These are phyloP conservation scores for Trichosporon sp. DNA, from an alignment of 1,284 basidiomycete genomes.

Conservation along the genomic window DNA sequence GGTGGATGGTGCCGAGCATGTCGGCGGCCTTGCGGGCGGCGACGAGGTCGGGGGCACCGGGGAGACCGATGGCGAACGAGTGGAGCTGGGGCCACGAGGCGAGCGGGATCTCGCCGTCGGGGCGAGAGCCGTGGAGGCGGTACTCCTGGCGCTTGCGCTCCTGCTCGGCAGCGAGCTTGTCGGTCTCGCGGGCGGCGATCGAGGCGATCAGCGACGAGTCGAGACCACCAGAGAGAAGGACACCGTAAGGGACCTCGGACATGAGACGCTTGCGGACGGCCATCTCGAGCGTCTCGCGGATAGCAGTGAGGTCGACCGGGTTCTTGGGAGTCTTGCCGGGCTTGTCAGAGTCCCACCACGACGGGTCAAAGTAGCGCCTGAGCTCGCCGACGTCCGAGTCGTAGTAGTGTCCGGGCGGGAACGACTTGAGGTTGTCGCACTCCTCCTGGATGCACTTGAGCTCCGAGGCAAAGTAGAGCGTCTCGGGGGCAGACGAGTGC, in stretches of 20 bases:
- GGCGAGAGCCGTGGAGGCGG: slow-evolving; percentile 28
- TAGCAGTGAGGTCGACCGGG: slow-evolving; percentile 61
- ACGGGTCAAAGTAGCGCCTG: slow-evolving; percentile 74
- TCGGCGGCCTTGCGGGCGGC: slow-evolving; percentile 92
- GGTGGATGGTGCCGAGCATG: slow-evolving; percentile 90
- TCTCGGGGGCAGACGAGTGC: slow-evolving; percentile 76
- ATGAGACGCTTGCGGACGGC: slow-evolving; percentile 95
- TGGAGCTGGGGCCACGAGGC: slow-evolving; percentile 94
- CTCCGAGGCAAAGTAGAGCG: slow-evolving; percentile 90
- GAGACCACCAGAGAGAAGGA: slow-evolving; percentile 88
- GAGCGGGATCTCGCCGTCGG: slow-evolving; percentile 51
- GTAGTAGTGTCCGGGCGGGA: slow-evolving; percentile 95
- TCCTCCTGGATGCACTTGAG: slow-evolving; percentile 88
- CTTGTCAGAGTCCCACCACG: slow-evolving; percentile 78
- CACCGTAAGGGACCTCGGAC: slow-evolving; percentile 97
- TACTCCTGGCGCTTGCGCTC: slow-evolving; percentile 59
- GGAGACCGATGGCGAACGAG: slow-evolving; percentile 95
- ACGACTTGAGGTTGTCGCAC: slow-evolving; percentile 89
- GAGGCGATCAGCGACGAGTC: slow-evolving; percentile 95
- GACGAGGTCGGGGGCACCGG: slow-evolving; percentile 89
- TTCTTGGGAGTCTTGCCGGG: slow-evolving; percentile 59
- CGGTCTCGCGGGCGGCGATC: slow-evolving; percentile 94
- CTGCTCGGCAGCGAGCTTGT: slow-evolving; percentile 79
- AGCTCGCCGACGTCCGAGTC: slow-evolving; percentile 73
- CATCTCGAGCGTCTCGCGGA: slow-evolving; percentile 79